Evolutionary conservation across 2,329 filamentous ascomycete genomes (phyloP).

Genomic region (Davidsoniella neocaledoniae): DNA sequence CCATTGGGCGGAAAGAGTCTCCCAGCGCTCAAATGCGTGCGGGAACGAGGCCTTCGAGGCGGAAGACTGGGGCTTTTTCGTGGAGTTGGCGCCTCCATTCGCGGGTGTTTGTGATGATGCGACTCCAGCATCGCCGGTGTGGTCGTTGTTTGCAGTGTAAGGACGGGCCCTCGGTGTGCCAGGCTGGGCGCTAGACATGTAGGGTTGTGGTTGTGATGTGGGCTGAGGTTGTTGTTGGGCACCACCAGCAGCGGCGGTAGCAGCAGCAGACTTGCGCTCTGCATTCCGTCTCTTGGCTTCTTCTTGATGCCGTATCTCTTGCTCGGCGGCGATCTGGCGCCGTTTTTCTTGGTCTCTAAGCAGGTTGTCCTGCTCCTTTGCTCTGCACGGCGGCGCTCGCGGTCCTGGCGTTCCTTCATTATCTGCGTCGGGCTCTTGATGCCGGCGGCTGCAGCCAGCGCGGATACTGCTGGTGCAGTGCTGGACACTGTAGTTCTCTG

Average conservation of each 20-base stretch:
- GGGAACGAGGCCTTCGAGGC: conserved; percentile 54
- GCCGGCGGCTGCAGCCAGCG: conserved; percentile 29
- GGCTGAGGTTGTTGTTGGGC: conserved; percentile 10
- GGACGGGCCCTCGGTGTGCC: conserved; percentile 11
- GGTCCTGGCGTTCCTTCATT: conserved; percentile 66
- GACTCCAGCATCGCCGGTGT: conserved; percentile 9
- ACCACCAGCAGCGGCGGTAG: conserved; percentile 29
- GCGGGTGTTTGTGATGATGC: conserved; percentile 13
- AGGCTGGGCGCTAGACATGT: conserved; percentile 13
- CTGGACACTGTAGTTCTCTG: conserved; percentile 9
- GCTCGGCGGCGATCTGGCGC: conserved; percentile 33
- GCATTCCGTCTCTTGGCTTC: conserved; percentile 39
- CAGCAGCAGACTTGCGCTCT: conserved; percentile 42
- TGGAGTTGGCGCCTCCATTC: conserved; percentile 12
- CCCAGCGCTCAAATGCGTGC: conserved; percentile 95
- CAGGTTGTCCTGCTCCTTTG: conserved; percentile 47
- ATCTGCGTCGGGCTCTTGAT: conserved; percentile 79
- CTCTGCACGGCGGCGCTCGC: conserved; percentile 51
- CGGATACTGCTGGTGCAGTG: conserved; percentile 6
- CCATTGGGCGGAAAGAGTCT: conserved; percentile 93
- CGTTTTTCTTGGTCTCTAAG: conserved; percentile 30
- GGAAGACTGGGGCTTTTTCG: conserved; percentile 20
- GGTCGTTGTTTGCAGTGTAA: conserved; percentile 8
- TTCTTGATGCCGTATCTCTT: conserved; percentile 36
- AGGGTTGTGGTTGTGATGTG: conserved; percentile 13